Percentiles rank a stretch among this genome's conserved stretches.
phyloP scores from a whole-genome alignment of 1,284 basidiomycete species.

The Tausonia pullulans region DNA sequence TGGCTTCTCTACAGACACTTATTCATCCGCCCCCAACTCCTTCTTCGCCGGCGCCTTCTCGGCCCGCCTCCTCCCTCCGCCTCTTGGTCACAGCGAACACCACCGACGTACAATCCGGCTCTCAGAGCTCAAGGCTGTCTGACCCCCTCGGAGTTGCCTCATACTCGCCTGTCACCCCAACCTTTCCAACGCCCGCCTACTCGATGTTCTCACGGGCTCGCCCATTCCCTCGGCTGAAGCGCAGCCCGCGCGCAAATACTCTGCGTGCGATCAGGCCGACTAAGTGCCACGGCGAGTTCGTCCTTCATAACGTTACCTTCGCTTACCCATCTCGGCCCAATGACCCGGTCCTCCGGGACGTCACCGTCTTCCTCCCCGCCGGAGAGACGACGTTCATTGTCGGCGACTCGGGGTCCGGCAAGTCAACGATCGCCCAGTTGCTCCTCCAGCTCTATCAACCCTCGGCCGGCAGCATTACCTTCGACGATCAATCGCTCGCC shows the following conservation, averaged over 20 bases:
- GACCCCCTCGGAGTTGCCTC: not conserved
- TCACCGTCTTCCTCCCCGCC: conserved; percentile 56
- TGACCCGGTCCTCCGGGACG: conserved; percentile 35
- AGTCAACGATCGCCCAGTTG: conserved; percentile 79
- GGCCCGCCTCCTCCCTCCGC: conserved; percentile 15
- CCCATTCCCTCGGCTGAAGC: conserved; percentile 6
- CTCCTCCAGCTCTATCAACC: conserved; percentile 68
- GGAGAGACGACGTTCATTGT: conserved; percentile 86
- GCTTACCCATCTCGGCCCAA: conserved; percentile 68
- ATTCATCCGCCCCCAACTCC: conserved; percentile 38
- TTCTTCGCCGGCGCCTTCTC: conserved; percentile 15
- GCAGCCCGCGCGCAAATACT: not conserved
- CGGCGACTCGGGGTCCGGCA: conserved; percentile 81
- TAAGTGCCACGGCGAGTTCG: conserved; percentile 62
- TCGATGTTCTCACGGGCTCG: conserved; percentile 8
- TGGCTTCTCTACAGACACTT: conserved; percentile 57
- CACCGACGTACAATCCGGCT: not conserved
- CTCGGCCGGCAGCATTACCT: conserved; percentile 48
- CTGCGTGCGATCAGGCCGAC: conserved; percentile 29
- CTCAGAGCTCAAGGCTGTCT: not conserved
- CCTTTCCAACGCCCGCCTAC: not conserved
- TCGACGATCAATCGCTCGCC: conserved; percentile 71
- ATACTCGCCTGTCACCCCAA: not conserved
- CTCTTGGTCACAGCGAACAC: conserved; percentile 5
- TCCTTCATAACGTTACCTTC: conserved; percentile 64